phyloP scores from a whole-genome alignment of 371 early-diverging fungal species.

The Mucor plumbeus region DNA sequence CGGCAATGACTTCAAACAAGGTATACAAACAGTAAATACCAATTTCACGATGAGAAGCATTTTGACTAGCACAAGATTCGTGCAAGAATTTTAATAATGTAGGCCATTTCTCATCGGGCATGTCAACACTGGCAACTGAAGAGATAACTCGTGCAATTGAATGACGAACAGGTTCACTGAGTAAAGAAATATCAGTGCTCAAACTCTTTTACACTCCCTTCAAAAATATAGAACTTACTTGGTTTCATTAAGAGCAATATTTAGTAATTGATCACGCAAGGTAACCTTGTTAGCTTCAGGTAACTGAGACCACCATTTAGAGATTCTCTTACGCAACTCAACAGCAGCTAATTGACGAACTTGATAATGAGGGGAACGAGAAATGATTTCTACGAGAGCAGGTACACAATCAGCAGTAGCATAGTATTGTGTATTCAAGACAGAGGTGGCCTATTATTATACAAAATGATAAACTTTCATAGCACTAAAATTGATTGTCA shows the following conservation, averaged over 20 bases:
- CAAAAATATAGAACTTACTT: slow-evolving; percentile 46
- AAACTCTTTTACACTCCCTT: too few species aligned
- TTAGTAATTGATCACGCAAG: slow-evolving; percentile 71
- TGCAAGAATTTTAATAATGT: slow-evolving; percentile 75
- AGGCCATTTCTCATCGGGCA: slow-evolving; percentile 79
- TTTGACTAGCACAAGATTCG: slow-evolving; percentile 70
- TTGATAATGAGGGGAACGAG: slow-evolving; percentile 59
- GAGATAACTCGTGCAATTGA: slow-evolving; percentile 84
- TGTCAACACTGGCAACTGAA: slow-evolving; percentile 80
- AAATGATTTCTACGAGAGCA: slow-evolving; percentile 71
- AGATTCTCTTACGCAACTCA: slow-evolving; percentile 82
- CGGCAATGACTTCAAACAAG: slow-evolving; percentile 83
- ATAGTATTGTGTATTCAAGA: slow-evolving; percentile 73
- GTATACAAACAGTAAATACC: slow-evolving; percentile 83
- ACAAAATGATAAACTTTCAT: neutral
- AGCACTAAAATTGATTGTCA: neutral
- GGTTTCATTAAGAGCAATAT: slow-evolving; percentile 72
- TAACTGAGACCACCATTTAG: slow-evolving; percentile 74
- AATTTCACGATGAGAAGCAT: slow-evolving; percentile 79
- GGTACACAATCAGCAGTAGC: slow-evolving; percentile 67
- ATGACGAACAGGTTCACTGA: slow-evolving; percentile 72
- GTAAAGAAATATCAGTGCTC: neutral
- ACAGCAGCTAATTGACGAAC: slow-evolving; percentile 90
- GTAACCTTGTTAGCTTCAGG: slow-evolving; percentile 55
- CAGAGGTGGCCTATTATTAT: slow-evolving; percentile 61